Evolutionary conservation across 2,329 filamentous ascomycete genomes (phyloP).

Genomic region (Scedosporium dehoogii): DNA sequence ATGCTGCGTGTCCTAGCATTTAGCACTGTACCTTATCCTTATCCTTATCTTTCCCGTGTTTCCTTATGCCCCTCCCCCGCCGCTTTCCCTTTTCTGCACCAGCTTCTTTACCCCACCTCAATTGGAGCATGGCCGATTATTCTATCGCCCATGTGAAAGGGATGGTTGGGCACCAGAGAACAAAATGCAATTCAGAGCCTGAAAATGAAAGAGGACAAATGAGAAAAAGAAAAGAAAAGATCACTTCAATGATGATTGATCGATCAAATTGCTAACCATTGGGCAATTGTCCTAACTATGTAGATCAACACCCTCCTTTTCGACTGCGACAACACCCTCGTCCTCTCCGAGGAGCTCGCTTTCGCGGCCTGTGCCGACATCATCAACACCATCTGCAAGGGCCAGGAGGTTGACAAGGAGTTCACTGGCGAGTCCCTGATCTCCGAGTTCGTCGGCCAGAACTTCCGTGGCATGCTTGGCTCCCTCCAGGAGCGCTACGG

Average conservation of each 20-base stretch:
- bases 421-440: constrained; percentile 76
- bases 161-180: not conserved
- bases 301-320: constrained; percentile 58
- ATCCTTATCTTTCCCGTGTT: not conserved
- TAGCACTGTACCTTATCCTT: constrained; percentile 1
- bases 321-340: constrained; percentile 85
- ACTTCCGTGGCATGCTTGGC: constrained; percentile 86
- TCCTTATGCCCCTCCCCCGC: not conserved
- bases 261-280: not conserved
- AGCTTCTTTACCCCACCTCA: not conserved
- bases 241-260: not conserved
- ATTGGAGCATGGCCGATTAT: too few relatives aligned
- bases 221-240: not conserved
- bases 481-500: constrained; percentile 66
- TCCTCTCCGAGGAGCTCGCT: constrained; percentile 80
- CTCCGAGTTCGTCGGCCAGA: constrained; percentile 81
- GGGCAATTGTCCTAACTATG: too few relatives aligned
- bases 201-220: not conserved
- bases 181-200: not conserved
- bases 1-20: not conserved
- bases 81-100: not conserved
- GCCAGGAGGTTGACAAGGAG: constrained; percentile 49
- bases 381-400: constrained; percentile 73
- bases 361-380: constrained; percentile 87
- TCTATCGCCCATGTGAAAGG: too few relatives aligned